Conservation (phyloP, 1,284 basidiomycete species). For the Leccinum subatratum region DNA sequence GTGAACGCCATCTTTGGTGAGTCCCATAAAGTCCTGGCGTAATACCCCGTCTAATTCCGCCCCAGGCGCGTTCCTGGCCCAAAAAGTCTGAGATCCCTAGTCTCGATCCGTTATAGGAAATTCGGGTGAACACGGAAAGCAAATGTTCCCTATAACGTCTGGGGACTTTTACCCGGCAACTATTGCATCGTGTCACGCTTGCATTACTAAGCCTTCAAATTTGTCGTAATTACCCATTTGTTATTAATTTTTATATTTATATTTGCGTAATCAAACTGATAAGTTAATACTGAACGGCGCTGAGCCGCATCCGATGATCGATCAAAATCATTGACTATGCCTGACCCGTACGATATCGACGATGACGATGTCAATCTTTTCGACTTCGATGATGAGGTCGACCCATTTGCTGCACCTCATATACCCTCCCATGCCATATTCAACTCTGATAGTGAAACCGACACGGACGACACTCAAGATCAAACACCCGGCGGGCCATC, state of each 20-base stretch:
- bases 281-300: no score
- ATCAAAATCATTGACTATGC: neutral
- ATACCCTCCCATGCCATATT: conserved; percentile 6
- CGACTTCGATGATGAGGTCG: conserved; percentile 3
- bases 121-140: conserved; percentile 3
- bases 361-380: neutral
- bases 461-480: neutral
- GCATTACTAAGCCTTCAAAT: neutral
- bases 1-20: conserved; percentile 85
- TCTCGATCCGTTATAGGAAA: conserved; percentile 2
- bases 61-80: conserved; percentile 73
- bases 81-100: no score
- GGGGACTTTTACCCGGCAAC: conserved; percentile 6
- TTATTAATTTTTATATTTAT: no score
- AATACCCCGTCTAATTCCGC: conserved; percentile 24
- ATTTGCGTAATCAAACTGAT: no score
- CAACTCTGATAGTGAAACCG: neutral
- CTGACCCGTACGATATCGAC: neutral
- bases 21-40: conserved; percentile 31
- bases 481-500: neutral
- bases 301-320: neutral
- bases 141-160: conserved; percentile 6
- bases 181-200: conserved; percentile 1
- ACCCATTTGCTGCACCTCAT: conserved; percentile 4
- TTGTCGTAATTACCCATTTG: neutral